Conservation (phyloP, 1,284 basidiomycete genomes). For the Apiotrichum laibachii region DNA sequence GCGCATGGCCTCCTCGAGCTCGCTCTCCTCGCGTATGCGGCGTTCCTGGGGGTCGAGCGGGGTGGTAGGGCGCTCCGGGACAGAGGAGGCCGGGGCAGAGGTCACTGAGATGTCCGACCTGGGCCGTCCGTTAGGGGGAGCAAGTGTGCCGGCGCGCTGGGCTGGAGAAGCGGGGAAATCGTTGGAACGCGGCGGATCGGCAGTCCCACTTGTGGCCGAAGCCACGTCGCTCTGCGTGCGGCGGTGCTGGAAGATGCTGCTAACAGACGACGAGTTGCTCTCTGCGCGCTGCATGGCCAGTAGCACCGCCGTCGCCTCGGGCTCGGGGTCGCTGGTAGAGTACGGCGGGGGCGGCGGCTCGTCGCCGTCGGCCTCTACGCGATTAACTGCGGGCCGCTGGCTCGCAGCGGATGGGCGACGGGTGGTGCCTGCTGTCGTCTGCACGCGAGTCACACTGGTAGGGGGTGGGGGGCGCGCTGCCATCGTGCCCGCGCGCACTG, state of each 20-base stretch:
- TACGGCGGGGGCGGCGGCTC: constrained; percentile 47
- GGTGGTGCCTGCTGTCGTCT: background rate
- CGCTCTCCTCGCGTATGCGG: constrained; percentile 40
- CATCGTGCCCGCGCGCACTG: too few species aligned
- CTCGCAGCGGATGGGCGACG: background rate
- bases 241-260: background rate
- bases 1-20: constrained; percentile 45
- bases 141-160: background rate
- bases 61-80: constrained; percentile 10
- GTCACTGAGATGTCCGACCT: background rate
- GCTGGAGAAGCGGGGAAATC: constrained; percentile 12
- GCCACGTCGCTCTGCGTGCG: background rate
- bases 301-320: constrained; percentile 32
- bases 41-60: constrained; percentile 30
- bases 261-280: background rate
- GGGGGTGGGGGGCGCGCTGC: too few species aligned
- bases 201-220: background rate
- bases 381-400: background rate
- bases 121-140: background rate
- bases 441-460: background rate
- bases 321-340: constrained; percentile 42
- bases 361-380: constrained; percentile 1
- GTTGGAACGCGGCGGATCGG: constrained; percentile 10
- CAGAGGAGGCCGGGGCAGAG: too few species aligned
- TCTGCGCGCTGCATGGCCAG: constrained; percentile 3